These are phyloP conservation scores for Immersiella caudata DNA, from an alignment of 495 filamentous ascomycete genomes.

Conservation along the genomic window DNA sequence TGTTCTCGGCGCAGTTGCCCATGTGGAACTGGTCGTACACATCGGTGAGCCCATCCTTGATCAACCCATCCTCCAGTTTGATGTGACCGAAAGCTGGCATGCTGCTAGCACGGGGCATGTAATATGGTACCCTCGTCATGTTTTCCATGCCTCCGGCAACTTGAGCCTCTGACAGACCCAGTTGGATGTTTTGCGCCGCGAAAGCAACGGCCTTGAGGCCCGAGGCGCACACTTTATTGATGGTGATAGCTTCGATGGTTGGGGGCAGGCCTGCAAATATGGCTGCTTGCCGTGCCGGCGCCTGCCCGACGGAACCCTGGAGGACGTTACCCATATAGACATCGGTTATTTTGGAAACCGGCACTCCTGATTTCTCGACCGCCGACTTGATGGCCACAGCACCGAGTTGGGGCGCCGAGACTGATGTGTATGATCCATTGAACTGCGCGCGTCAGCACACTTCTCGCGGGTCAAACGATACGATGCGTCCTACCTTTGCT, in stretches of 20 bases:
- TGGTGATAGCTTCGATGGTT: slow-evolving; percentile 79
- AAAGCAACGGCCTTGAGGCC: slow-evolving; percentile 89
- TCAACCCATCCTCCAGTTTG: slow-evolving; percentile 84
- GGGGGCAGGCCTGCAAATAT: slow-evolving; percentile 83
- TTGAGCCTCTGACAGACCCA: slow-evolving; percentile 82
- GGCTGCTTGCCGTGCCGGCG: slow-evolving; percentile 87
- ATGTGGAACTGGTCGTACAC: slow-evolving; percentile 97
- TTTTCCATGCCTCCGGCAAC: slow-evolving; percentile 97
- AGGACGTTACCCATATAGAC: slow-evolving; percentile 99
- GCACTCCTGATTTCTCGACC: slow-evolving; percentile 77
- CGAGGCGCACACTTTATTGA: slow-evolving; percentile 98
- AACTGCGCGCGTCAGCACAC: slow-evolving; percentile 61
- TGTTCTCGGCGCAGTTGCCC: slow-evolving; percentile 96
- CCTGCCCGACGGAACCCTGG: slow-evolving; percentile 79
- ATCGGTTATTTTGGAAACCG: slow-evolving; percentile 75
- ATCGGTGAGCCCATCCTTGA: slow-evolving; percentile 95
- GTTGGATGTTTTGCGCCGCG: slow-evolving; percentile 90
- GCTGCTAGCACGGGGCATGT: slow-evolving; percentile 73
- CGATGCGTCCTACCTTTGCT: slow-evolving; percentile 63
- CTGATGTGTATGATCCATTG: slow-evolving; percentile 81
- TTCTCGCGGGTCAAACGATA: neutral
- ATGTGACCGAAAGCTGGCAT: slow-evolving; percentile 83
- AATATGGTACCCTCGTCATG: slow-evolving; percentile 93
- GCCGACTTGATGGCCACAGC: slow-evolving; percentile 88
- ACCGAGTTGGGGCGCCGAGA: slow-evolving; percentile 83